These are phyloP conservation scores for Alternaria atra DNA, from an alignment of 2,329 filamentous ascomycete genomes.

Conservation along the genomic window DNA sequence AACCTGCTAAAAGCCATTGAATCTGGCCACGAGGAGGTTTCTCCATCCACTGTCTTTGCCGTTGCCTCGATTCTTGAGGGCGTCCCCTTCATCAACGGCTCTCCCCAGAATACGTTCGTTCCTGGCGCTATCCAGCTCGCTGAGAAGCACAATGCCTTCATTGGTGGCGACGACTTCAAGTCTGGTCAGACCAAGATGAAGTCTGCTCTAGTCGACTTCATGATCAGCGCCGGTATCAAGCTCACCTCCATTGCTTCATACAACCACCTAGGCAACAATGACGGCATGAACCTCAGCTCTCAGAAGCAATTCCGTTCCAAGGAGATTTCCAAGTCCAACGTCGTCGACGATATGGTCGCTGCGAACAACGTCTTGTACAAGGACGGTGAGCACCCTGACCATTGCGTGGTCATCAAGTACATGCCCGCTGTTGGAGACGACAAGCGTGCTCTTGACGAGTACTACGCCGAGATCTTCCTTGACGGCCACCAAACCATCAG, in stretches of 20 bases:
- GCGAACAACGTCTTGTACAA: constrained; percentile 92
- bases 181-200: constrained; percentile 99
- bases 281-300: constrained; percentile 97
- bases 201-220: constrained; percentile 95
- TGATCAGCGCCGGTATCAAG: constrained; percentile 99
- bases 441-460: constrained; percentile 98
- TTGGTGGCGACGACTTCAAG: constrained; percentile 99
- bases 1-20: constrained; percentile 91
- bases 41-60: constrained; percentile 94
- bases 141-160: constrained; percentile 85
- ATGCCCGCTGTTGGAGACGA: constrained; percentile 99
- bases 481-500: constrained; percentile 98
- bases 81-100: constrained; percentile 97
- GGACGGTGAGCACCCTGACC: constrained; percentile 92
- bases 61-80: constrained; percentile 92
- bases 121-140: constrained; percentile 90
- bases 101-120: constrained; percentile 98
- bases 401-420: constrained; percentile 99
- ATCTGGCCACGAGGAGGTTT: constrained; percentile 85
- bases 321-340: constrained; percentile 99
- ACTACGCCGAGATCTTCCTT: constrained; percentile 99
- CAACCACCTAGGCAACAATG: constrained; percentile 99
- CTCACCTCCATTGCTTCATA: constrained; percentile 98
- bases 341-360: constrained; percentile 99
- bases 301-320: constrained; percentile 99